A percentile compares a stretch with the other conserved stretches of the same genome.
Evolutionary conservation across 1,139 yeast species (phyloP).

Genomic region (Candida albicans): DNA sequence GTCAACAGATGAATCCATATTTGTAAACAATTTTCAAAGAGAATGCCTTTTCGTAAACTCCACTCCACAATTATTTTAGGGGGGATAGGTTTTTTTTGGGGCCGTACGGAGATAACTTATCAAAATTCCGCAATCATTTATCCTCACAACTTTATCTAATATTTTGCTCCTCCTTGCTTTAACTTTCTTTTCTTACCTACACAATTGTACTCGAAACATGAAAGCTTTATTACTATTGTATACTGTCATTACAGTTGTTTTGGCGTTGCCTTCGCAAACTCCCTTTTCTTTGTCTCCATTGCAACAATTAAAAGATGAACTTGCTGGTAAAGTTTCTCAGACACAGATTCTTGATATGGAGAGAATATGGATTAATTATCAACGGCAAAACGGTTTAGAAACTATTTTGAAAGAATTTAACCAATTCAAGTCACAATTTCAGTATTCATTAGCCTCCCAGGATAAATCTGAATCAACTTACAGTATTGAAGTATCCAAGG

Average conservation of each 20-base stretch:
- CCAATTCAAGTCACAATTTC: not conserved
- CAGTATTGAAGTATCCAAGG: not conserved
- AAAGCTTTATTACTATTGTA: not conserved
- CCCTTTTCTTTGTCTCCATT: slow-evolving; percentile 4
- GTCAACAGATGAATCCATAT: too few species aligned
- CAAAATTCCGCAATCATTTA: too few species aligned
- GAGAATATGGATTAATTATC: not conserved
- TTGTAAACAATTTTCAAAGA: too few species aligned
- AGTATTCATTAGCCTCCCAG: not conserved
- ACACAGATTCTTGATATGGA: not conserved
- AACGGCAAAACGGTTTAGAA: not conserved
- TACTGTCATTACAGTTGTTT: not conserved
- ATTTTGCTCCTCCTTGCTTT: too few species aligned
- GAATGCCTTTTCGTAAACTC: too few species aligned
- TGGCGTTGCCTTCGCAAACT: slow-evolving; percentile 2
- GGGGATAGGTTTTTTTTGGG: too few species aligned
- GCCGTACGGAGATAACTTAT: too few species aligned
- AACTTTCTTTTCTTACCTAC: too few species aligned
- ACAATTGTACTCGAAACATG: not conserved
- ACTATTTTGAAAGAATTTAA: not conserved
- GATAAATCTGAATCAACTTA: not conserved
- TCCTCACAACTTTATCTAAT: too few species aligned
- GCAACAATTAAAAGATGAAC: slow-evolving; percentile 4
- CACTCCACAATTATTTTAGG: too few species aligned
- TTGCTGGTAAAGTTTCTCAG: slow-evolving; percentile 2